Conservation (phyloP, 495 filamentous ascomycete species). For the Usnea hakonensis region DNA sequence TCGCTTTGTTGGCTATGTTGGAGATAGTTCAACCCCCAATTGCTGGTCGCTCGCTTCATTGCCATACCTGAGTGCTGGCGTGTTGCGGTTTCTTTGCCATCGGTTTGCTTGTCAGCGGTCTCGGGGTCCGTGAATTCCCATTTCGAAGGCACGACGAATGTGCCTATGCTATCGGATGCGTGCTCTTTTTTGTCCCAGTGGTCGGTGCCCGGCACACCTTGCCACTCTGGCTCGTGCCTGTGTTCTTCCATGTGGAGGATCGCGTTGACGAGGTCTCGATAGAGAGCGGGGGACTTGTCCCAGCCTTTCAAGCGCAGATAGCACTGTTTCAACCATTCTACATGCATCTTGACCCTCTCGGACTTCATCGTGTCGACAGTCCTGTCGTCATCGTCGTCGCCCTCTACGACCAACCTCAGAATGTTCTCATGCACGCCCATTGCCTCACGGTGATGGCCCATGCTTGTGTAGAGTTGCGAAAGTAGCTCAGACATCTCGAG, state of each 20-base stretch:
- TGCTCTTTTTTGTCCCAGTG: conserved; percentile 12
- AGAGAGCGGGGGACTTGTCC: conserved; percentile 25
- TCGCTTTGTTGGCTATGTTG: conserved; percentile 3
- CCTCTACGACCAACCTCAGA: conserved; percentile 41
- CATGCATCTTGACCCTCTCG: conserved; percentile 38
- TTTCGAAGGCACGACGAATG: conserved; percentile 7
- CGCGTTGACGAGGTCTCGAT: conserved; percentile 14
- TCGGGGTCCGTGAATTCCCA: conserved; percentile 9
- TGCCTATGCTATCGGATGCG: conserved; percentile 8
- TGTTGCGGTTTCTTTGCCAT: background rate
- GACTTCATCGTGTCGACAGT: conserved; percentile 26
- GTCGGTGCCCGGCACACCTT: conserved; percentile 6
- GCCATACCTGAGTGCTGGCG: conserved; percentile 5
- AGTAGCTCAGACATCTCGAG: conserved; percentile 51
- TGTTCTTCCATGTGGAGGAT: conserved; percentile 8
- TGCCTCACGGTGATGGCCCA: conserved; percentile 43
- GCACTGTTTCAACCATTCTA: conserved; percentile 45
- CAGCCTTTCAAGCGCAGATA: conserved; percentile 31
- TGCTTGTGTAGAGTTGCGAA: conserved; percentile 44
- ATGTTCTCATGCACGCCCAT: conserved; percentile 49
- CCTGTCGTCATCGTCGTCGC: conserved; percentile 33
- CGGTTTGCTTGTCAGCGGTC: background rate
- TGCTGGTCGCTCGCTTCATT: conserved; percentile 13
- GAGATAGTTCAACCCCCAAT: conserved; percentile 13
- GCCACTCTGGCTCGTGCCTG: conserved; percentile 3